Percentiles rank a stretch among this genome's conserved stretches.
These are phyloP conservation scores for Boletus fagicola DNA, from an alignment of 768 basidiomycete genomes.

Conservation along the genomic window DNA sequence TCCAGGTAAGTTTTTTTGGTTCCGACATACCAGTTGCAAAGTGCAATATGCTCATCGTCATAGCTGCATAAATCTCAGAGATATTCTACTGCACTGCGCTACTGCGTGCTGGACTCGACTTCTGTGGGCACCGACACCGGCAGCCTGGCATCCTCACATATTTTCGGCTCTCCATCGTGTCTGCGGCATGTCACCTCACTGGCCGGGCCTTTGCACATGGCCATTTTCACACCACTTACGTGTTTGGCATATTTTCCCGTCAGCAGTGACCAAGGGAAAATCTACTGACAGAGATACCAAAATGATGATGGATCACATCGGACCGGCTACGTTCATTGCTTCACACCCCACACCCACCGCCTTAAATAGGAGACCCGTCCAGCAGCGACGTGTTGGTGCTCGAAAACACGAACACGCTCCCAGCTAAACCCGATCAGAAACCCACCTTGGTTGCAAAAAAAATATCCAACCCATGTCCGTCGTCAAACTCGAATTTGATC, in stretches of 20 bases:
- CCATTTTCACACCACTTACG: background rate
- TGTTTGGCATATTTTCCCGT: background rate
- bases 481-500: conserved; percentile 6
- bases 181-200: background rate
- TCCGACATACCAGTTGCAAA: no score
- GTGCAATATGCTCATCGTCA: no score
- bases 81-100: no score
- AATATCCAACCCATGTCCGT: background rate
- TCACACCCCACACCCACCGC: background rate
- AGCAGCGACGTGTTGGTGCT: background rate
- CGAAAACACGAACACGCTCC: background rate
- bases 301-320: background rate
- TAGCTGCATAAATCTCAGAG: no score
- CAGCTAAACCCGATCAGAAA: background rate
- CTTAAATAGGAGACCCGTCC: background rate
- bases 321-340: background rate
- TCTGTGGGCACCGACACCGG: no score
- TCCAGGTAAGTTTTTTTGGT: no score
- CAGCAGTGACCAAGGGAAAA: background rate
- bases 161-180: background rate
- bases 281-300: background rate
- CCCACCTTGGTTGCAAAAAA: background rate
- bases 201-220: background rate
- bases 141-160: no score
- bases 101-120: no score